phyloP scores from a whole-genome alignment of 176 grass and related monocot genomes.

The Areca catechu region DNA sequence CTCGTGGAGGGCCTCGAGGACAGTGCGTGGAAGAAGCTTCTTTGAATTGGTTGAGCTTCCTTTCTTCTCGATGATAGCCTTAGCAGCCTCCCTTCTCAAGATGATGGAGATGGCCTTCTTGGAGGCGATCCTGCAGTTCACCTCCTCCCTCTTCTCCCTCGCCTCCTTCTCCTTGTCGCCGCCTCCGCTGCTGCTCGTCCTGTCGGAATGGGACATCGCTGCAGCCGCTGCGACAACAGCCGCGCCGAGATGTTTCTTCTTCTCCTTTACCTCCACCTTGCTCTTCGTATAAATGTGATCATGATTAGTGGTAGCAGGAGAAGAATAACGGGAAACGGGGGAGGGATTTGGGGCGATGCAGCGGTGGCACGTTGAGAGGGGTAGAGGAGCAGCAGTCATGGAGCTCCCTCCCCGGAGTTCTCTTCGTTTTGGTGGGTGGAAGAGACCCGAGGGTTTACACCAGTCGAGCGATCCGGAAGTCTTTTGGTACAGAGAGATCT shows the following conservation, averaged over 20 bases:
- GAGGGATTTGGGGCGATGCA: background rate
- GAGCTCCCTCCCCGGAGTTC: too few species aligned
- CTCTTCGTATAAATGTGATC: too few species aligned
- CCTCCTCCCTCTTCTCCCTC: slow-evolving; percentile 58
- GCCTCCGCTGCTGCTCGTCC: slow-evolving; percentile 1
- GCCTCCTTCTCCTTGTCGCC: slow-evolving; percentile 17
- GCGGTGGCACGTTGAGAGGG: background rate
- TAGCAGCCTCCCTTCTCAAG: slow-evolving; percentile 82
- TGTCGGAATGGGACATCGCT: background rate
- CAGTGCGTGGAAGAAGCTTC: slow-evolving; percentile 71
- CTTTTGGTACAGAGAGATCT: too few species aligned
- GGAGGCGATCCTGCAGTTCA: slow-evolving; percentile 77
- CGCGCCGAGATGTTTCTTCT: too few species aligned
- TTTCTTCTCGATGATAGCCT: slow-evolving; percentile 83
- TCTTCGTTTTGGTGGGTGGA: too few species aligned
- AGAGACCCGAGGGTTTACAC: too few species aligned
- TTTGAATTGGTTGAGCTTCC: slow-evolving; percentile 47
- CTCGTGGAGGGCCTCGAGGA: slow-evolving; percentile 89
- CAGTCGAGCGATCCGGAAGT: too few species aligned
- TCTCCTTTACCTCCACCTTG: too few species aligned
- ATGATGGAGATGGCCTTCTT: slow-evolving; percentile 82
- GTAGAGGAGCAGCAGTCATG: too few species aligned
- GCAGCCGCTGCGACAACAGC: background rate
- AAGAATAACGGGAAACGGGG: background rate
- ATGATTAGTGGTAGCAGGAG: background rate